Evolutionary conservation across 352 stramenopile species (phyloP), one percentile per base, ranked within the genome.

Genomic region (Thalassiosira sp.): DNA sequence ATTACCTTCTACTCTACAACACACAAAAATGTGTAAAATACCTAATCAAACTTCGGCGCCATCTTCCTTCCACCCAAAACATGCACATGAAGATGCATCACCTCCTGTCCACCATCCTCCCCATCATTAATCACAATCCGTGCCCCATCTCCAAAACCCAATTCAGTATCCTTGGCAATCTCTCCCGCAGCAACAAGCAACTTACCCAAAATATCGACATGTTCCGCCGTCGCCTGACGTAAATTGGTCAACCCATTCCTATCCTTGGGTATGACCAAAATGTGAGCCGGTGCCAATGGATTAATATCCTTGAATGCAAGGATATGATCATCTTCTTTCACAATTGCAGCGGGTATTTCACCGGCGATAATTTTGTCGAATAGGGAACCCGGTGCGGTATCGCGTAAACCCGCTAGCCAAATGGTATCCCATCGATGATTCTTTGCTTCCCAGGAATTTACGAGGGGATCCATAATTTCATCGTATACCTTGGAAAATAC

Each of bases 91-190:
- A 93, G 57, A 75, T 93, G 85, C 67, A 77, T 81, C 3, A 92
- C 79, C 68, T 92, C 85, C 68, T 94, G 89, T 1, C 89, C 86
- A 8, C 95, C 97, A 61, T 98, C 91, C 25, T 84, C 68, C 10
- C 97, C 97, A 79, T 99, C 96, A 76, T 99, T 99, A 52, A 99
- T 94, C 18, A 99, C 97, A 61, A 99, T 94, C 45, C 97, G 91
- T 68, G 97, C 98, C 35, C 93, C 95, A 76, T 98, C 94, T 20
- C 85, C 88, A 75, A 94, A 91, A 18, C 90, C 82, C 92, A 93
- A 65, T 89, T 60, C 89, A 80, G 97, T 83, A 84, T 98, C 90
- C 46, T 93, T 94, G 8, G 96, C 95, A 60, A 99, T 95, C 18
- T 97, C 86, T 42, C 95, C 95, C 13, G 96, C 96, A 10, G 92